phyloP scores from a whole-genome alignment of 805 yeast species.

The Ogataea naganishii region DNA sequence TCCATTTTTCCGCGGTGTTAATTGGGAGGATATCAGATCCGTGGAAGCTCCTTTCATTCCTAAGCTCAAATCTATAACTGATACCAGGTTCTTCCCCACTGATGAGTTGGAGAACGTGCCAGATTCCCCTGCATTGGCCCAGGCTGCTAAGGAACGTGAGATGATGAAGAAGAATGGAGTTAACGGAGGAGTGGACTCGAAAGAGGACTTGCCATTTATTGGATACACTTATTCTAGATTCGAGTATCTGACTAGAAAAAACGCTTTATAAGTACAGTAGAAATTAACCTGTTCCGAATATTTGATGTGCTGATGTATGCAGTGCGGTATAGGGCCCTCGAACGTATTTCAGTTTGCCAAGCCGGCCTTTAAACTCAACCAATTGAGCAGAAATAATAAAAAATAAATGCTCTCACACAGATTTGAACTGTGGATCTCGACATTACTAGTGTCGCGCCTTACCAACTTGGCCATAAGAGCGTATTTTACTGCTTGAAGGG shows the following conservation, averaged over 20 bases:
- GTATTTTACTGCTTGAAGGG: no score
- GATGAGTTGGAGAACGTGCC: constrained; percentile 94
- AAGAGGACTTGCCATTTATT: constrained; percentile 92
- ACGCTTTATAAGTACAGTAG: constrained; percentile 39
- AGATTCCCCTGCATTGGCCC: constrained; percentile 69
- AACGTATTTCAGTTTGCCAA: no score
- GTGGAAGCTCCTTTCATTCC: constrained; percentile 95
- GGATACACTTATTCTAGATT: constrained; percentile 96
- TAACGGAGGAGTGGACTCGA: constrained; percentile 35
- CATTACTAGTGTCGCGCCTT: no score
- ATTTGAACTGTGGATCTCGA: no score
- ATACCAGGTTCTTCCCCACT: constrained; percentile 95
- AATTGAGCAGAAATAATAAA: no score
- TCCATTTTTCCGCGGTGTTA: constrained; percentile 93
- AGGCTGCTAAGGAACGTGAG: constrained; percentile 60
- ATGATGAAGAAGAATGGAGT: constrained; percentile 34
- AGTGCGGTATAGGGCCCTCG: no score
- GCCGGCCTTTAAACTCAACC: no score
- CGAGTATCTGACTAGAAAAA: constrained; percentile 79
- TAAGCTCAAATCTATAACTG: constrained; percentile 83
- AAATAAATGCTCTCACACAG: no score
- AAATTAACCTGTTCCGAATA: no score
- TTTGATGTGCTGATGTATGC: no score
- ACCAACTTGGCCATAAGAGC: no score
- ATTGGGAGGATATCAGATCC: constrained; percentile 81